Evolutionary conservation across 352 stramenopile genomes (phyloP).

Genomic region (Pythium brachiatum): DNA sequence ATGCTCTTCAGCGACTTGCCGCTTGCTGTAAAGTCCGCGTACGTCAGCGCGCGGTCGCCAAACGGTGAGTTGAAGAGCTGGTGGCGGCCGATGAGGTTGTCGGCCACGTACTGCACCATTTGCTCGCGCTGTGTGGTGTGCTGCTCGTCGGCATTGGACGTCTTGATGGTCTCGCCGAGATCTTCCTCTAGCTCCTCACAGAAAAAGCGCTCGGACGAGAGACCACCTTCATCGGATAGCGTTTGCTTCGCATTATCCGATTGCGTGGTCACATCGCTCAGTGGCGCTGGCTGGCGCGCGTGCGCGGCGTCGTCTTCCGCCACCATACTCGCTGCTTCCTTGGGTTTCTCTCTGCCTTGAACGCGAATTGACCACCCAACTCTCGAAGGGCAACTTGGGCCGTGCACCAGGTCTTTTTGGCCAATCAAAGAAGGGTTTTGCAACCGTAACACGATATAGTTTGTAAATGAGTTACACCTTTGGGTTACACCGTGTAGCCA

Average conservation of each 20-base stretch:
- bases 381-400: not conserved
- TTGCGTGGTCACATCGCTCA: not conserved
- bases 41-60: conserved; percentile 58
- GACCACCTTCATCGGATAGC: not conserved
- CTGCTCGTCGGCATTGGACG: conserved; percentile 29
- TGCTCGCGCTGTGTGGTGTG: conserved; percentile 18
- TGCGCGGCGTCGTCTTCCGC: conserved; percentile 13
- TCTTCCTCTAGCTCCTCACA: conserved; percentile 81
- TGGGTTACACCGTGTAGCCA: not conserved
- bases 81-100: conserved; percentile 27
- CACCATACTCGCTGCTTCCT: conserved; percentile 12
- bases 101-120: conserved; percentile 21
- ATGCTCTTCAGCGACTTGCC: conserved; percentile 70
- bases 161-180: conserved; percentile 37
- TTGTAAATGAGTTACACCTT: not conserved
- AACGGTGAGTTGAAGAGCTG: conserved; percentile 35
- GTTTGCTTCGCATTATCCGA: conserved; percentile 2
- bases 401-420: not conserved
- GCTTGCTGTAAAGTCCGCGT: conserved; percentile 89
- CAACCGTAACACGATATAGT: not conserved
- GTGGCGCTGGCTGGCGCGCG: not conserved
- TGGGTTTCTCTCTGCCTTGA: not conserved
- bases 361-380: not conserved
- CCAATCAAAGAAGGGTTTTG: not conserved
- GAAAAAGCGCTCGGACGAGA: conserved; percentile 56